These are phyloP conservation scores for Eremomyces bilateralis DNA, from an alignment of 495 filamentous ascomycete genomes.

Conservation along the genomic window DNA sequence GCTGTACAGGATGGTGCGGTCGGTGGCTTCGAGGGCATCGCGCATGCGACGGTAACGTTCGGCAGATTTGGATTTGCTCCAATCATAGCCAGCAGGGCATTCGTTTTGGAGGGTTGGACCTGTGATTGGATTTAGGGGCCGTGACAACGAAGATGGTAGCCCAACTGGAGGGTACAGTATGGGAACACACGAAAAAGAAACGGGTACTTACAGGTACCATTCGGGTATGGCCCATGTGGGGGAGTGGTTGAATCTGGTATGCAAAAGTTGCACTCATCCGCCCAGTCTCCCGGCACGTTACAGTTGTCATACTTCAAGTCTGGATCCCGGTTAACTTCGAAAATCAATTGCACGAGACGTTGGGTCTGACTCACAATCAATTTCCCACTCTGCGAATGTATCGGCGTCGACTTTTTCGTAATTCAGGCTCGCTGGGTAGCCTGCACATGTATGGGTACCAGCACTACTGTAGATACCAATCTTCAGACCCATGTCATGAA, in stretches of 20 bases:
- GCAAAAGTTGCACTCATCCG: slow-evolving; percentile 20
- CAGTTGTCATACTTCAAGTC: slow-evolving; percentile 35
- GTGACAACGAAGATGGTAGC: no score
- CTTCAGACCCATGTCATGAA: slow-evolving; percentile 16
- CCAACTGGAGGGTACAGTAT: no score
- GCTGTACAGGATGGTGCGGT: slow-evolving; percentile 18
- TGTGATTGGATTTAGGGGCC: no score
- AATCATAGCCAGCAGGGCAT: not conserved
- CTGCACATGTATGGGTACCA: slow-evolving; percentile 12
- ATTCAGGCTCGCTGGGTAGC: slow-evolving; percentile 18
- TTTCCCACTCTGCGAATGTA: slow-evolving; percentile 23
- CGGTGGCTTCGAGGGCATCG: slow-evolving; percentile 15
- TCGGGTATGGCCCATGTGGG: slow-evolving; percentile 1
- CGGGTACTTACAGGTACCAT: not conserved
- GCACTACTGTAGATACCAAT: slow-evolving; percentile 19
- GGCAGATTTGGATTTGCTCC: slow-evolving; percentile 2
- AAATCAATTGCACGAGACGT: not conserved
- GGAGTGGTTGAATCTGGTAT: slow-evolving; percentile 2
- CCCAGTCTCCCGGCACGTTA: slow-evolving; percentile 12
- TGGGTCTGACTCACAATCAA: slow-evolving; percentile 17
- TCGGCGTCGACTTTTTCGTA: slow-evolving; percentile 25
- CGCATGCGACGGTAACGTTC: slow-evolving; percentile 14
- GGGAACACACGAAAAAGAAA: no score
- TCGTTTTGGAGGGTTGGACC: no score
- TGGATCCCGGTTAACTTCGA: slow-evolving; percentile 4